Evolutionary conservation across 306 rosid genomes (phyloP).

Genomic region (Rubus idaeus): DNA sequence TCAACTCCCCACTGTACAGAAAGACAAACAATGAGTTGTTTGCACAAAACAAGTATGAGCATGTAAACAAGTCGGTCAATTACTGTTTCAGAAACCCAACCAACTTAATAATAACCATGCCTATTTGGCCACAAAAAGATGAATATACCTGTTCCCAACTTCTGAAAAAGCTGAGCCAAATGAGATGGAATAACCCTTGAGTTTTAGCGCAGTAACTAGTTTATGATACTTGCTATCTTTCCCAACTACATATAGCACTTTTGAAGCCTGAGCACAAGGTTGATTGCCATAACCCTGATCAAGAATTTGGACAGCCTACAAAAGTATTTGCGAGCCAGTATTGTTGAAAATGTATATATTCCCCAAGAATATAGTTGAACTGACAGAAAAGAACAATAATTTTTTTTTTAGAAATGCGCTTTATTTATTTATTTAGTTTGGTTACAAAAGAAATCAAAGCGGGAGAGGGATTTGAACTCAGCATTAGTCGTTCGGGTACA

Average conservation of each 20-base stretch:
- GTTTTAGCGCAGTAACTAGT: constrained; percentile 43
- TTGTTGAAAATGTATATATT: neutral
- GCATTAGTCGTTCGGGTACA: no score
- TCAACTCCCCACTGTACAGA: constrained; percentile 40
- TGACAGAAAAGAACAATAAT: neutral
- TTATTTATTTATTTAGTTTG: no score
- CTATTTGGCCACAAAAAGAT: neutral
- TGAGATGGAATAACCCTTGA: constrained; percentile 43
- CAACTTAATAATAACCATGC: neutral
- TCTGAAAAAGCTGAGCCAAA: constrained; percentile 27
- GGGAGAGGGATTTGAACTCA: neutral
- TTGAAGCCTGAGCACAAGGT: constrained; percentile 23
- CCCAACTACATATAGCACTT: constrained; percentile 49
- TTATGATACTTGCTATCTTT: constrained; percentile 39
- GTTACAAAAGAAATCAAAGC: no score
- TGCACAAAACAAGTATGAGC: neutral
- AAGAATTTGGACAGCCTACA: constrained; percentile 50
- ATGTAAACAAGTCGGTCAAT: neutral
- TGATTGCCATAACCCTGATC: constrained; percentile 33
- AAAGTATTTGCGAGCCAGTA: constrained; percentile 20
- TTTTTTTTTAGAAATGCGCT: neutral
- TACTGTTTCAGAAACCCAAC: neutral
- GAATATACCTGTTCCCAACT: constrained; percentile 45
- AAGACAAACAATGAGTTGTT: constrained; percentile 3
- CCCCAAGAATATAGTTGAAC: neutral